Evolutionary conservation across 2,329 filamentous ascomycete genomes (phyloP).

Genomic region (Apiospora marii): DNA sequence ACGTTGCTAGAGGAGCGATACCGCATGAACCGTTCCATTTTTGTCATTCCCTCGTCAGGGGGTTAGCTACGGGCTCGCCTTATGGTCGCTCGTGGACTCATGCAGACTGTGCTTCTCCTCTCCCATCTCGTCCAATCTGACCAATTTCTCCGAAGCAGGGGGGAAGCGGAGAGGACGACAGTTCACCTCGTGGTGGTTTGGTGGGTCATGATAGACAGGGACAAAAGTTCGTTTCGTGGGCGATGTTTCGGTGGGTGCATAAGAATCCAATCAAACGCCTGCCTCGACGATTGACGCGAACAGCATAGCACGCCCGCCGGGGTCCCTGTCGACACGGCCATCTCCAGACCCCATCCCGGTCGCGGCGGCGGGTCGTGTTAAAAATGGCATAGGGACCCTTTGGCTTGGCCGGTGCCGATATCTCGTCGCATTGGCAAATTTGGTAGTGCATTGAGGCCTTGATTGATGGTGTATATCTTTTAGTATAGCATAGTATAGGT

Average conservation of each 20-base stretch:
- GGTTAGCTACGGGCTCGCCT: not conserved
- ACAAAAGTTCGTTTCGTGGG: slow-evolving; percentile 2
- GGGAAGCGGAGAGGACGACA: not conserved
- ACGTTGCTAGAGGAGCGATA: not conserved
- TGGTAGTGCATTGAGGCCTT: slow-evolving; percentile 13
- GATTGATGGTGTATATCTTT: not conserved
- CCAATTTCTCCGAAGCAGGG: not conserved
- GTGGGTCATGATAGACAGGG: not conserved
- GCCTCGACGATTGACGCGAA: not conserved
- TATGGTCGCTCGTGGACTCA: slow-evolving; percentile 15
- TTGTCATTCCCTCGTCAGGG: slow-evolving; percentile 8
- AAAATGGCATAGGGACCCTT: not conserved
- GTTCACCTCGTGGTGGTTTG: not conserved
- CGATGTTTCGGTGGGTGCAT: slow-evolving; percentile 8
- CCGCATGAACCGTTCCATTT: slow-evolving; percentile 4
- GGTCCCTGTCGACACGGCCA: slow-evolving; percentile 16
- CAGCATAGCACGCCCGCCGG: not conserved
- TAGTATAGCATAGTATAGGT: not conserved
- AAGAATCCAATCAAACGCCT: slow-evolving; percentile 24
- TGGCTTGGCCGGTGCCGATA: not conserved
- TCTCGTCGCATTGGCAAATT: slow-evolving; percentile 5
- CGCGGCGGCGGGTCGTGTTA: not conserved
- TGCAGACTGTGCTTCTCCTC: slow-evolving; percentile 5
- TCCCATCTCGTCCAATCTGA: not conserved
- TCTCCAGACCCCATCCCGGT: not conserved